Evolutionary conservation across 768 basidiomycete species (phyloP).

Genomic region (Lepiota brunneoincarnata): DNA sequence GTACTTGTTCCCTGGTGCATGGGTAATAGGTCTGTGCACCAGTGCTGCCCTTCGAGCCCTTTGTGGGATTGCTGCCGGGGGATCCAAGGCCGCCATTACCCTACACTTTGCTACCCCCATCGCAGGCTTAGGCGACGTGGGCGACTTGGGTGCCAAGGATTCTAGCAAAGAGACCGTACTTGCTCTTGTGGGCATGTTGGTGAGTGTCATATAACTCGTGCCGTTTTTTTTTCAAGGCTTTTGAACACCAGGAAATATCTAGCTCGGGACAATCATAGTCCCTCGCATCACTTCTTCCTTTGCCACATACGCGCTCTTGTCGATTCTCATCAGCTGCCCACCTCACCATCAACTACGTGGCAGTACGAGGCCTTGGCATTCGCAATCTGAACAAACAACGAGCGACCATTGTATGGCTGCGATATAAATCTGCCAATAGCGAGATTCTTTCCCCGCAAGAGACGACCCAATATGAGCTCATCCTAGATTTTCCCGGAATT

Average conservation of each 20-base stretch:
- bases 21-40: slow-evolving; percentile 50
- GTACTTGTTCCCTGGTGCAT: slow-evolving; percentile 36
- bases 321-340: slow-evolving; percentile 52
- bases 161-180: slow-evolving; percentile 71
- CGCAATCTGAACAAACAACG: slow-evolving; percentile 62
- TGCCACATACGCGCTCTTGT: slow-evolving; percentile 49
- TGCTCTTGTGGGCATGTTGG: slow-evolving; percentile 65
- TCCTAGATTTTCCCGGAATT: slow-evolving; percentile 32
- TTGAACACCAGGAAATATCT: neutral
- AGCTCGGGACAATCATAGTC: slow-evolving; percentile 63
- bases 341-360: slow-evolving; percentile 56
- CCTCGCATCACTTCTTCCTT: slow-evolving; percentile 47
- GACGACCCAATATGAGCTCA: slow-evolving; percentile 7
- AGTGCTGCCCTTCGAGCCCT: slow-evolving; percentile 58
- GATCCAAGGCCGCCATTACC: slow-evolving; percentile 68
- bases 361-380: slow-evolving; percentile 55
- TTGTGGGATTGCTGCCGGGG: slow-evolving; percentile 62
- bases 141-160: slow-evolving; percentile 72
- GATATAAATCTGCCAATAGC: slow-evolving; percentile 22
- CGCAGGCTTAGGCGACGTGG: slow-evolving; percentile 55
- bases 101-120: slow-evolving; percentile 60
- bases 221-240: neutral
- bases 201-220: slow-evolving; percentile 24
- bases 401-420: slow-evolving; percentile 48
- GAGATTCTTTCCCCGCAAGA: slow-evolving; percentile 6